phyloP scores from a whole-genome alignment of 73 alveolate genomes.

The Paramecium primaurelia region DNA sequence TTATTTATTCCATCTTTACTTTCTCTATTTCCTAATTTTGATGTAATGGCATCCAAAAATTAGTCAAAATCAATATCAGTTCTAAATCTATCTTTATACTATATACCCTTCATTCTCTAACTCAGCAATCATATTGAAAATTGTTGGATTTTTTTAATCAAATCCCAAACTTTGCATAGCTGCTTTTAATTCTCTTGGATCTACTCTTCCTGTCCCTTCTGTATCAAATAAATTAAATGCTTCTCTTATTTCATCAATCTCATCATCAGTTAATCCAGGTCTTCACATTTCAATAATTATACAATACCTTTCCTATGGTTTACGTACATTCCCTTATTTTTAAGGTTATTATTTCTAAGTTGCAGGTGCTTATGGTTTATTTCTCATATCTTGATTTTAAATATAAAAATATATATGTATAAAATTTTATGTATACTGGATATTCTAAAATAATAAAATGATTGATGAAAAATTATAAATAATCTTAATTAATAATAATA shows the following conservation, averaged over 20 bases:
- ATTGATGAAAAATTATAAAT: neutral
- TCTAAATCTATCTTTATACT: neutral
- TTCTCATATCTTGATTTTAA: neutral
- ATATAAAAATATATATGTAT: neutral
- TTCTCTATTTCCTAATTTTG: slow-evolving; percentile 93
- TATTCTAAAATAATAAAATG: neutral
- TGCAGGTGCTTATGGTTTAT: slow-evolving; percentile 3
- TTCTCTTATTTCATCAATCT: slow-evolving; percentile 87
- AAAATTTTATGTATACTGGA: neutral
- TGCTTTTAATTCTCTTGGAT: slow-evolving; percentile 97
- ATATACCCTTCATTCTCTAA: slow-evolving; percentile 81
- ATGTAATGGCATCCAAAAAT: slow-evolving; percentile 95
- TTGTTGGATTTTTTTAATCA: slow-evolving; percentile 97
- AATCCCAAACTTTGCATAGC: slow-evolving; percentile 97
- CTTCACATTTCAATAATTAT: slow-evolving; percentile 36
- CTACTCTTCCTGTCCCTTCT: slow-evolving; percentile 97
- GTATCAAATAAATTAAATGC: slow-evolving; percentile 97
- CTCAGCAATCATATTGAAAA: slow-evolving; percentile 96
- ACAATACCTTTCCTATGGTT: neutral
- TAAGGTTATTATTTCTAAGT: neutral
- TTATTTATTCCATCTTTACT: slow-evolving; percentile 87
- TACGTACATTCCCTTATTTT: neutral
- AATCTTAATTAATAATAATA: neutral
- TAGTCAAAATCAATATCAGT: slow-evolving; percentile 97
- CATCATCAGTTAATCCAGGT: slow-evolving; percentile 90